Evolutionary conservation across 2,329 filamentous ascomycete species (phyloP), one percentile per base, ranked within the genome.

Genomic region (Aspergillus carbonarius): DNA sequence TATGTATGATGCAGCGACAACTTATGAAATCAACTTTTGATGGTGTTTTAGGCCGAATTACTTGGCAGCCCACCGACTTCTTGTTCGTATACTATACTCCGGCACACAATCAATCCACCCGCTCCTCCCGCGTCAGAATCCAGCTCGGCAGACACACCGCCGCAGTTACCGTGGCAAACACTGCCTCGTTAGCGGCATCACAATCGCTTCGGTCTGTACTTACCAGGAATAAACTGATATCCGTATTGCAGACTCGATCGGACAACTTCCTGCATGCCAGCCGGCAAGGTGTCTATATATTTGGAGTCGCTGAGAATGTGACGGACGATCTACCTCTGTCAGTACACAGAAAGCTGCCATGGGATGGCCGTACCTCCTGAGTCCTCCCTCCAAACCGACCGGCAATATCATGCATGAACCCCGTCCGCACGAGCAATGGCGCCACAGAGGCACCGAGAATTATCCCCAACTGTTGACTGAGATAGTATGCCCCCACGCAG

Each of bases 401-500:
- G 1, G 15, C 39, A 25, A 58, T 48, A 17, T 53, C 49, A 30
- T 23, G 39, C 48, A 46, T 54, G 40, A 58, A 58, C 12, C 49
- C 39, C 1, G 5, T 48, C 15, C 50, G 20, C 18, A 54, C 55
- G 13, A 54, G 13, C 4, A 48, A n/a, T 23, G 55, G 50, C 4
- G 25, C 55, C 10, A 53, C 5, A 5, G 55, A 37, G 23, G 39
- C 39, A 8, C 55, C 49, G 5, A 58, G 30, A n/a, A 58, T 54
- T 5, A 40, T 17, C 8, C 55, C 49, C 27, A 58, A 12, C 12
- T 54, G 49, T 7, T 58, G 55, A 30, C 49, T 53, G 34, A 58
- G 40, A 30, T 58, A 54, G 39, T 54, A 58, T 20, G 55, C 55
- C 8, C 55, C 55, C 1, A 58, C 44, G 3, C 39, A 51, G 5